A percentile compares a stretch with the other conserved stretches of the same genome.
Evolutionary conservation across 2,329 filamentous ascomycete genomes (phyloP).

Genomic region (Epichloe typhina): DNA sequence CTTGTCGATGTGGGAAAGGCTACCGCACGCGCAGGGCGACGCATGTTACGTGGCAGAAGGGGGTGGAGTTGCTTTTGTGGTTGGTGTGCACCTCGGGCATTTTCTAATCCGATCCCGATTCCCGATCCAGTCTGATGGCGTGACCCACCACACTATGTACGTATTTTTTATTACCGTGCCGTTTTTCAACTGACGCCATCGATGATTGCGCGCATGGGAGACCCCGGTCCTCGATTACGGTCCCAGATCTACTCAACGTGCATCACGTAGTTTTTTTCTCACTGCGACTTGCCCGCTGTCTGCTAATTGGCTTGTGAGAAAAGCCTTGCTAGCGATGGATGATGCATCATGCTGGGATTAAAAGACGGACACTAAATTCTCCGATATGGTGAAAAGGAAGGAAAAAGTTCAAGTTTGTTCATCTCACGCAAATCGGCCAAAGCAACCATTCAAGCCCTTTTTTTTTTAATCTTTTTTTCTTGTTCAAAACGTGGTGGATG

Average conservation of each 20-base stretch:
- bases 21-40: too few species aligned
- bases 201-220: not conserved
- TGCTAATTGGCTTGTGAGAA: not conserved
- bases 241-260: not conserved
- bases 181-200: not conserved
- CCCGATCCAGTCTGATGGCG: too few species aligned
- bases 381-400: too few species aligned
- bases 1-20: too few species aligned
- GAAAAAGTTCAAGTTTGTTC: not conserved
- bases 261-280: not conserved
- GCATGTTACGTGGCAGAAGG: too few species aligned
- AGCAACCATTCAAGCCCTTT: not conserved
- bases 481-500: not conserved
- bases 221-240: slow-evolving; percentile 1
- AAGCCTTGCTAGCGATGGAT: not conserved
- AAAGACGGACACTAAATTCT: not conserved
- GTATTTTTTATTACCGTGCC: not conserved
- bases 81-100: too few species aligned
- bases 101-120: not conserved
- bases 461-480: not conserved
- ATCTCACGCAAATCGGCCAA: not conserved
- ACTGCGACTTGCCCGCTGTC: not conserved
- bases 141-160: not conserved
- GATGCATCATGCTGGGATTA: not conserved
- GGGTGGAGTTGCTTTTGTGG: too few species aligned